Percentiles rank a stretch among this genome's conserved stretches.
phyloP scores from a whole-genome alignment of 1,139 yeast genomes.

The Candida gigantensis region DNA sequence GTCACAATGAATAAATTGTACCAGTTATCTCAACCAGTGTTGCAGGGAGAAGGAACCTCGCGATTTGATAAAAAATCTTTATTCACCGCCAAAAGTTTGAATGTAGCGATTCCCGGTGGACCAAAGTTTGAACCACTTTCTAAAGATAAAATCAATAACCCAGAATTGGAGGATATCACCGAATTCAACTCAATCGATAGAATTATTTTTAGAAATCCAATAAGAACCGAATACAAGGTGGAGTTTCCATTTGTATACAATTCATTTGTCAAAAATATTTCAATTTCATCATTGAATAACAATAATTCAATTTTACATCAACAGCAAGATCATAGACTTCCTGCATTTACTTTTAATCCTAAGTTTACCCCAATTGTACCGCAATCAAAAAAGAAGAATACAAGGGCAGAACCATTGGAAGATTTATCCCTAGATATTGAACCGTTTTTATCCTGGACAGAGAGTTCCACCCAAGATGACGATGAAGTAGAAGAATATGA shows the following conservation, averaged over 20 bases:
- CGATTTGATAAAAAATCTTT: conserved; percentile 77
- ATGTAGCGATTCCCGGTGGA: conserved; percentile 89
- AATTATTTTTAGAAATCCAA: conserved; percentile 73
- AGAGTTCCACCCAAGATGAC: conserved; percentile 27
- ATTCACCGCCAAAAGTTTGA: conserved; percentile 87
- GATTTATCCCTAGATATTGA: conserved; percentile 36
- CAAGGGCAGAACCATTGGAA: conserved; percentile 23
- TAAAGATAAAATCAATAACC: conserved; percentile 56
- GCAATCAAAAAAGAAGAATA: conserved; percentile 8
- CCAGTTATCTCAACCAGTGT: conserved; percentile 67
- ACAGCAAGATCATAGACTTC: conserved; percentile 43
- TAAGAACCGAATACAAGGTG: conserved; percentile 80
- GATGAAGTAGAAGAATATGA: conserved; percentile 25
- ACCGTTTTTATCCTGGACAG: conserved; percentile 38
- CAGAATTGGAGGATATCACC: conserved; percentile 74
- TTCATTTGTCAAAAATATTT: conserved; percentile 69
- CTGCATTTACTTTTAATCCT: conserved; percentile 59
- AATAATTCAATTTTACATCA: conserved; percentile 39
- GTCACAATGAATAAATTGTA: conserved; percentile 67
- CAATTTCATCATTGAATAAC: conserved; percentile 64
- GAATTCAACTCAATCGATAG: conserved; percentile 90
- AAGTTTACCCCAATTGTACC: conserved; percentile 58
- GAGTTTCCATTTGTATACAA: conserved; percentile 87
- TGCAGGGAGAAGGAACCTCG: conserved; percentile 56
- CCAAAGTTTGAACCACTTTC: conserved; percentile 93